Evolutionary conservation across 306 rosid species (phyloP), one percentile per base, ranked within the genome.

Genomic region (Prunus mume): DNA sequence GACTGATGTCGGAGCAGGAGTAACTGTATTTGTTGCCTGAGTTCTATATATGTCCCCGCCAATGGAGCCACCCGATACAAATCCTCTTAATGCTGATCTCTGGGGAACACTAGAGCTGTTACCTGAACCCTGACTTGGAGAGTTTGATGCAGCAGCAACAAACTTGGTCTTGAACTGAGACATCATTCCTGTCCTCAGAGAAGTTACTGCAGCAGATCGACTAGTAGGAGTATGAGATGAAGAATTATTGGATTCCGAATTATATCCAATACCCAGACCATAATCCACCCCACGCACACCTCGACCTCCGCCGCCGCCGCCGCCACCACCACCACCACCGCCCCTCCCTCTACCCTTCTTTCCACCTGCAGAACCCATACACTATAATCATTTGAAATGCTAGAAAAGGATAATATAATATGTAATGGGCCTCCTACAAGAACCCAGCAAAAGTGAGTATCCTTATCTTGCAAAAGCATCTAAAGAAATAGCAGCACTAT

Each of bases 211-310:
- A 0, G 92, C 84, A 62, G 98, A 89, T 72, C 97, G 95, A 80
- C 84, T 82, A 27, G 90, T 85, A 83, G 66, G 84, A 11, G 88
- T 15, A 52, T 73, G 86, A n/a, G 92, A 72, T 50, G 91, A 46
- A 74, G 85, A 46, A 65, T 5, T 92, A 68, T 70, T 86, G 50
- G 96, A 82, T 78, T 94, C 98, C 6, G 90, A 57, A 74, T 47
- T 83, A 78, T 92, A 95, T 73, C 98, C 98, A 72, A 95, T 95
- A 78, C 98, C 98, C 81, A 92, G 72, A 50, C 98, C 98, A 76
- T 81, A 95, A 86, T 95, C 97, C 84, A 95, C 98, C 45, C 98
- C 98, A 18, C 98, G 98, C 76, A 95, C 96, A 34, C 98, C 98
- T 63, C 93, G 91, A 43, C 93, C 85, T 6, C 88, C 55, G 2